Base-by-base conservation (phyloP, 495 filamentous ascomycete genomes). In the Xylaria palmicola region DNA sequence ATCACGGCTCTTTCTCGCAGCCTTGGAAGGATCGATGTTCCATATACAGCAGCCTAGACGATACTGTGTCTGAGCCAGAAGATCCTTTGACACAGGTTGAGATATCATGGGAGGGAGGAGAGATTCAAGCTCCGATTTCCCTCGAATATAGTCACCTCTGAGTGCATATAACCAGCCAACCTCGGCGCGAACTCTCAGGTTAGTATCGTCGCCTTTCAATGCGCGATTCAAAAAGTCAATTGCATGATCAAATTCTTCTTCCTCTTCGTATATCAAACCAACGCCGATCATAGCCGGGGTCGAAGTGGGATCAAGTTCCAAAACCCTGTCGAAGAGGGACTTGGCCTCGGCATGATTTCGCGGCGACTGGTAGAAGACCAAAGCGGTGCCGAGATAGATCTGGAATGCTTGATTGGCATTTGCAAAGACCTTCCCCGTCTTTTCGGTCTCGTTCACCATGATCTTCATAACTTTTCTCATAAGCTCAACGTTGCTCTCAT, bases 341-440 rank as follows among this genome's bases (percentile, higher is more conserved):
- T 89, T 92, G 3, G 94, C 95, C 77, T 98, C 93, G 24, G 85
- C 78, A 66, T 98, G 94, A 63, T 98, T 83, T 52, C 91, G 89
- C 2, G 94, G 95, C 2, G 91, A 84, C 72, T 97, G 91, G 64
- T 96, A 90, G 53, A 89, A 87, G 5, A 98, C 88, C 34, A 97
- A 74, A 0, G 91, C 85, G 20, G 92, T 96, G 3, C 85, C 93
- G 9, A 98, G 83, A 44, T 81, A 86, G 22, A 89, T 83, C 64
- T 86, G 90, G 50, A 96, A 74, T 0, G 88, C 82, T 70, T 97
- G 90, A 5, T 77, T 75, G 13, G 85, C 88, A 53, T 90, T 86
- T 27, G 75, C 77, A 53, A 96, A 83, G 6, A 69, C 61, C 41
- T 92, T 68, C 0, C 90, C 92, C 10, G 86, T 88, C 65, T 83